Evolutionary conservation across 306 rosid genomes (phyloP).

Genomic region (Ormosia emarginata): DNA sequence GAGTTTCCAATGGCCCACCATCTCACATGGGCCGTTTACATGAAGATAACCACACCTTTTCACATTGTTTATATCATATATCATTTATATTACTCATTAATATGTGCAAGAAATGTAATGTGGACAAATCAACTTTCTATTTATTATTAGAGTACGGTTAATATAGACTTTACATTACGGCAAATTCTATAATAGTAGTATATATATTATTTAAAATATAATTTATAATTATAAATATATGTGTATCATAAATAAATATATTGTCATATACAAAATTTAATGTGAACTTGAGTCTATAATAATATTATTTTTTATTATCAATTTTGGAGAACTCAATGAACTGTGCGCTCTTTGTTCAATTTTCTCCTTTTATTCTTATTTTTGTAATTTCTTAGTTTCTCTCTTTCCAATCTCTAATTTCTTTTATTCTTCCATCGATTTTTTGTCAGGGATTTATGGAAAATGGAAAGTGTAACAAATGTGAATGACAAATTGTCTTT

Average conservation of each 20-base stretch:
- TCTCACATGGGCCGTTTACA: constrained; percentile 82
- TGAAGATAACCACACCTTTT: constrained; percentile 34
- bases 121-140: constrained; percentile 44
- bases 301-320: background rate
- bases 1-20: constrained; percentile 64
- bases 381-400: background rate
- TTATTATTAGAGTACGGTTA: background rate
- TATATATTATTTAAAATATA: too few species aligned
- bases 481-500: constrained; percentile 9
- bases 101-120: constrained; percentile 23
- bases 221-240: too few species aligned
- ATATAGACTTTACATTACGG: too few species aligned
- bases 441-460: background rate
- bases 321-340: background rate
- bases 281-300: too few species aligned
- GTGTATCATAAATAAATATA: too few species aligned
- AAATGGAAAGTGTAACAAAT: constrained; percentile 14
- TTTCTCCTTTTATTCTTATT: too few species aligned
- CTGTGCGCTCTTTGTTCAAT: background rate
- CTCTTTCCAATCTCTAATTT: background rate
- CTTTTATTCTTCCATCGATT: background rate
- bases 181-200: too few species aligned
- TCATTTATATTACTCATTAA: background rate
- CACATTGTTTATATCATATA: constrained; percentile 5
- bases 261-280: too few species aligned